These are phyloP conservation scores for Anthracocystis setariae DNA, from an alignment of 1,284 basidiomycete genomes.

Conservation along the genomic window DNA sequence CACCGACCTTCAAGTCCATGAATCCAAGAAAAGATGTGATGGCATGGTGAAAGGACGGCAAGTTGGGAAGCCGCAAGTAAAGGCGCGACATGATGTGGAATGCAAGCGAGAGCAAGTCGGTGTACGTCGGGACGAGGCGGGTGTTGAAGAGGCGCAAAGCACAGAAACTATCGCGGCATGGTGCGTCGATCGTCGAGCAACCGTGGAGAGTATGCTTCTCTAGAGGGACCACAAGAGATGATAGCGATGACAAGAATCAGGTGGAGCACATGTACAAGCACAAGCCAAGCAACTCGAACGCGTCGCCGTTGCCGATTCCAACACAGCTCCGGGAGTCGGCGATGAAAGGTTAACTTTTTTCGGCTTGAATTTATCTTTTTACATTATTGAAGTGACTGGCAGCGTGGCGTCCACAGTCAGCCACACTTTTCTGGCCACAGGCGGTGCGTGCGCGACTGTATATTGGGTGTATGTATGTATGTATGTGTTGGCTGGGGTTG, in stretches of 20 bases:
- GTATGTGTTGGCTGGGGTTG: not conserved
- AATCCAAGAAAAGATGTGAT: conserved; percentile 64
- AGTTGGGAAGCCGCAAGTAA: conserved; percentile 52
- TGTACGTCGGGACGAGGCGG: not conserved
- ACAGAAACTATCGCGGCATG: not conserved
- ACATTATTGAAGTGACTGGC: not conserved
- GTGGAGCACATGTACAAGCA: not conserved
- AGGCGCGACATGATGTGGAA: conserved; percentile 53
- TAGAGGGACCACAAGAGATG: not conserved
- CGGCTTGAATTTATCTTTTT: too few relatives aligned
- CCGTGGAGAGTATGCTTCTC: too few relatives aligned
- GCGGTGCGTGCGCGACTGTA: too few relatives aligned
- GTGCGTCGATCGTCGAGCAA: too few relatives aligned
- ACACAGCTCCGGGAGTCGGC: not conserved
- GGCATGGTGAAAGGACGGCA: conserved; percentile 53
- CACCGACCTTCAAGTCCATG: conserved; percentile 66
- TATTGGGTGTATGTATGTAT: too few relatives aligned
- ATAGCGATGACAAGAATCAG: not conserved
- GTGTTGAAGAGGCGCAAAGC: not conserved
- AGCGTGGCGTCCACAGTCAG: too few relatives aligned
- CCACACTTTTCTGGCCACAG: too few relatives aligned
- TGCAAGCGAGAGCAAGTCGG: not conserved
- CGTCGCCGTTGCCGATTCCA: too few relatives aligned
- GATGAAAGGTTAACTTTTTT: not conserved
- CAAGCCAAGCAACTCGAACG: not conserved